Percentiles rank a stretch among this genome's conserved stretches.
Conservation (phyloP, 176 grass and related monocot genomes). For the Lolium rigidum region DNA sequence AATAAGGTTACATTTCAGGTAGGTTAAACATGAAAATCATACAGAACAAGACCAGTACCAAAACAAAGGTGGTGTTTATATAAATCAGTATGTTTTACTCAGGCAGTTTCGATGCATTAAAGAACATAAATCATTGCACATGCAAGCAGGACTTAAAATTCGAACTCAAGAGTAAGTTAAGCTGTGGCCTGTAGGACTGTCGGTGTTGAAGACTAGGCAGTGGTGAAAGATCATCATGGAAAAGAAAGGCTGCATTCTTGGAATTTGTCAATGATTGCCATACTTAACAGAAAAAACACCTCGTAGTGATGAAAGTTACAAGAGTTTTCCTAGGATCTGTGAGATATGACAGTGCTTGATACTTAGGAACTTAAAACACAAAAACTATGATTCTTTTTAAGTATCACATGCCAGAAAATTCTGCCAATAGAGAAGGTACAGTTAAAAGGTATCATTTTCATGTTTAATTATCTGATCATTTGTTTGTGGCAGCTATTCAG, state of each 20-base stretch:
- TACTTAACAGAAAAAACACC: no score
- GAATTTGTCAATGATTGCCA: no score
- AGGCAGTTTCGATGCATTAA: not conserved
- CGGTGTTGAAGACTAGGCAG: not conserved
- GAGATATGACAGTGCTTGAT: not conserved
- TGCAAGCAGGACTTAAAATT: not conserved
- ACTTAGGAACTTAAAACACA: not conserved
- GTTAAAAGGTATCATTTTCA: conserved; percentile 10
- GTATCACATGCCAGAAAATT: not conserved
- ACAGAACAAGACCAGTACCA: not conserved
- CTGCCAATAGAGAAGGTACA: not conserved
- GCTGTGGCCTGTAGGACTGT: not conserved
- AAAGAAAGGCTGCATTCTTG: not conserved
- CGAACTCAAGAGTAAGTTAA: not conserved
- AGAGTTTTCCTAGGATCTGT: not conserved
- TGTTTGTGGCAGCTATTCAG: not conserved
- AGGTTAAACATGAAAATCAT: not conserved
- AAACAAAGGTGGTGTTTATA: not conserved
- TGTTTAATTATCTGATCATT: not conserved
- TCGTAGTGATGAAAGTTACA: not conserved
- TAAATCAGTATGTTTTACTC: not conserved
- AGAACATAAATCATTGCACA: not conserved
- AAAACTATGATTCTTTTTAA: not conserved
- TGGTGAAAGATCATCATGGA: not conserved
- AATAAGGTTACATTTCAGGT: not conserved